phyloP scores from a whole-genome alignment of 2,329 filamentous ascomycete species.

The Trichocomaceae sp. region DNA sequence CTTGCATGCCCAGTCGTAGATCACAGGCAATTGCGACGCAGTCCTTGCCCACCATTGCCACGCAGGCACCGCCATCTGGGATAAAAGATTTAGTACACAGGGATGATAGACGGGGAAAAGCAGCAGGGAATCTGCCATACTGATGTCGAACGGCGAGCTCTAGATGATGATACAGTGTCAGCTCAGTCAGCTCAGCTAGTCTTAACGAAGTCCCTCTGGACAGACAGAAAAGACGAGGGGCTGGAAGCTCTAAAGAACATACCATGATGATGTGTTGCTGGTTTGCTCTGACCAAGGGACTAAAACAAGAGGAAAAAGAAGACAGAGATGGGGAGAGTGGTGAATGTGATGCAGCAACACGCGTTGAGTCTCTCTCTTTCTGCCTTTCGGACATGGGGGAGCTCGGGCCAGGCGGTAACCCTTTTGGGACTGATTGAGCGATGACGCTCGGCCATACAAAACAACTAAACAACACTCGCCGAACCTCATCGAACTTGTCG shows the following conservation, averaged over 20 bases:
- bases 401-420: slow-evolving; percentile 24
- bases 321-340: background rate
- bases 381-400: slow-evolving; percentile 20
- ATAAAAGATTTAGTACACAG: slow-evolving; percentile 14
- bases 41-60: slow-evolving; percentile 99
- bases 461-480: slow-evolving; percentile 9
- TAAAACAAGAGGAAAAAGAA: slow-evolving; percentile 9
- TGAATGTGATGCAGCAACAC: slow-evolving; percentile 16
- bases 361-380: background rate
- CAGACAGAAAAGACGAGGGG: slow-evolving; percentile 16
- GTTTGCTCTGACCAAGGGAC: background rate
- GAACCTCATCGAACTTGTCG: slow-evolving; percentile 14
- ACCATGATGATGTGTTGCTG: slow-evolving; percentile 25
- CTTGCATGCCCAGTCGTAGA: slow-evolving; percentile 91
- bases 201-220: background rate
- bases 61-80: slow-evolving; percentile 79
- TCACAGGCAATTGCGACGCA: slow-evolving; percentile 99
- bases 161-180: slow-evolving; percentile 37
- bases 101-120: slow-evolving; percentile 12
- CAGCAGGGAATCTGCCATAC: slow-evolving; percentile 46
- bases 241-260: slow-evolving; percentile 17
- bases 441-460: slow-evolving; percentile 30
- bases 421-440: slow-evolving; percentile 10
- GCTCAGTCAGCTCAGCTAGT: slow-evolving; percentile 25
- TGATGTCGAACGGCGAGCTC: slow-evolving; percentile 93